phyloP scores from a whole-genome alignment of 139 green algal species.

The Tetraselmis striata region DNA sequence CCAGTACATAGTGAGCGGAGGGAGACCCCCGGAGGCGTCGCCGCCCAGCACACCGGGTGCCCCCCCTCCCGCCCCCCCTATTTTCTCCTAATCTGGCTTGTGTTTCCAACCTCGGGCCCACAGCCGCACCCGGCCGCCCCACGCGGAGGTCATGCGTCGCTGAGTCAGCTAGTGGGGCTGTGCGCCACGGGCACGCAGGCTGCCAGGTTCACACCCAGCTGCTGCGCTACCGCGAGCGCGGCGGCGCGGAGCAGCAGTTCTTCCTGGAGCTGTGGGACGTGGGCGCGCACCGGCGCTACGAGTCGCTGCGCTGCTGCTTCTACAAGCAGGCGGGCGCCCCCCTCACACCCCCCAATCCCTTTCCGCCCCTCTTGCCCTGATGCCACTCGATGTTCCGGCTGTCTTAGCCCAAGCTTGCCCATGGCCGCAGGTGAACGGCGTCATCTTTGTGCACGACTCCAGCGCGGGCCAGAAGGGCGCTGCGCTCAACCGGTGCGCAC shows the following conservation, averaged over 20 bases:
- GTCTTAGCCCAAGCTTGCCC: too few species aligned
- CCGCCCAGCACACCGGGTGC: background rate
- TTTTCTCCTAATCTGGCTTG: background rate
- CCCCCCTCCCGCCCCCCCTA: background rate
- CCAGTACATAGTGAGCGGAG: background rate
- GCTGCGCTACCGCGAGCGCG: background rate
- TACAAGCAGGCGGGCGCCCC: too few species aligned
- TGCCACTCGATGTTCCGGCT: too few species aligned
- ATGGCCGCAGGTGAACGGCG: conserved; percentile 24
- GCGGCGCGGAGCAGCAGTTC: background rate
- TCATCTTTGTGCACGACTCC: conserved; percentile 27
- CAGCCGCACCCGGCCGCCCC: background rate
- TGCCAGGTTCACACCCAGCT: background rate
- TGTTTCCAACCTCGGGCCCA: background rate
- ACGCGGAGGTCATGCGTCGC: too few species aligned
- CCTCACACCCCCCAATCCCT: too few species aligned
- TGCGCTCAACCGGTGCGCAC: background rate
- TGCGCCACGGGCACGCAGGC: background rate
- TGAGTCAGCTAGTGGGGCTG: too few species aligned
- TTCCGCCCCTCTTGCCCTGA: too few species aligned
- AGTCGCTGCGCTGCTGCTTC: conserved; percentile 14
- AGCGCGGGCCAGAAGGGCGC: background rate
- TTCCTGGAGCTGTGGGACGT: conserved; percentile 33
- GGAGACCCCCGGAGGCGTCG: background rate
- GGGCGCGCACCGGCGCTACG: conserved; percentile 14